phyloP scores from a whole-genome alignment of 2,329 filamentous ascomycete species.

The Penicillium sp. region DNA sequence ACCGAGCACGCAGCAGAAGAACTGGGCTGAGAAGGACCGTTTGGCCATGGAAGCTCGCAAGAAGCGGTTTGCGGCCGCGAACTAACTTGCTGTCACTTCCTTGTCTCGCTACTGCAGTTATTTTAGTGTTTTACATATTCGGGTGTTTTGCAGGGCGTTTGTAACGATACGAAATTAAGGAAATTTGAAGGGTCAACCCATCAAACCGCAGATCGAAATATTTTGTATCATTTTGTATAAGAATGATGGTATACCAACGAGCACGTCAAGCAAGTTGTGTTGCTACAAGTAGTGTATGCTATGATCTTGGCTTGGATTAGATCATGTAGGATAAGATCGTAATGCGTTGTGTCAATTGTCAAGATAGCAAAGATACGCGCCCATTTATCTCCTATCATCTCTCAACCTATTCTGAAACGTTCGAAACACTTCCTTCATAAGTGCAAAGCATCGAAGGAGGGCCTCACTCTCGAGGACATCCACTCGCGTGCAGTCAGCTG shows the following conservation, averaged over 20 bases:
- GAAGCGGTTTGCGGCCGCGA: conserved; percentile 49
- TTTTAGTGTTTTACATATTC: conserved; percentile 19
- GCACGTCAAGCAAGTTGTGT: neutral
- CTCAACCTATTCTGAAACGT: neutral
- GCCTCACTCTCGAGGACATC: neutral
- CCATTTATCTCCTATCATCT: neutral
- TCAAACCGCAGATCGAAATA: conserved; percentile 20
- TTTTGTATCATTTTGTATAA: neutral
- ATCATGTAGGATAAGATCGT: neutral
- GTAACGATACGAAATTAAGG: conserved; percentile 22
- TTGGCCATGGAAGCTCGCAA: conserved; percentile 52
- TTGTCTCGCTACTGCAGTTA: conserved; percentile 1
- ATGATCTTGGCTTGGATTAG: neutral
- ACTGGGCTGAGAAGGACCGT: conserved; percentile 47
- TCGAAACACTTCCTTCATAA: conserved; percentile 14
- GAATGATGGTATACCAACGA: neutral
- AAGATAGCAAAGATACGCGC: neutral
- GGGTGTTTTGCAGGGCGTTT: conserved; percentile 32
- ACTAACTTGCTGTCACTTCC: conserved; percentile 21
- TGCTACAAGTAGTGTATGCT: neutral
- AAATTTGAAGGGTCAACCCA: conserved; percentile 23
- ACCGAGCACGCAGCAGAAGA: conserved; percentile 16
- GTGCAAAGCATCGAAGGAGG: conserved; percentile 16
- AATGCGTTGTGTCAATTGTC: neutral
- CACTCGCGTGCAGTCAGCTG: conserved; percentile 26